Evolutionary conservation across 805 yeast genomes (phyloP).

Genomic region (Pichia ethanolica): DNA sequence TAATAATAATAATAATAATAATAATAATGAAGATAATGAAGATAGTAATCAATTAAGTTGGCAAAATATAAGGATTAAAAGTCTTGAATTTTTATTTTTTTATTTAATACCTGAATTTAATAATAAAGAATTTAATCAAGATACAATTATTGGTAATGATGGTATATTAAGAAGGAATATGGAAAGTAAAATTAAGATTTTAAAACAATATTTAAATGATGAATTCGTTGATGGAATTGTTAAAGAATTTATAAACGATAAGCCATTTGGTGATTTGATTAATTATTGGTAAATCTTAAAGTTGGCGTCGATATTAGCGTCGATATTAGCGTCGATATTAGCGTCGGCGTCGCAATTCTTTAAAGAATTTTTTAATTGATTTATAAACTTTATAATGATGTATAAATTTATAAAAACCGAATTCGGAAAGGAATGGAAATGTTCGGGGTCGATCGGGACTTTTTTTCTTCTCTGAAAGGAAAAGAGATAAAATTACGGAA

Average conservation of each 20-base stretch:
- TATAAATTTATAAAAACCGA: too few species aligned
- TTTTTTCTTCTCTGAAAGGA: too few species aligned
- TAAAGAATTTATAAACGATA: neutral
- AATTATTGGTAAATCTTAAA: neutral
- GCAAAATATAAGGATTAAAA: constrained; percentile 2
- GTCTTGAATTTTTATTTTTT: constrained; percentile 3
- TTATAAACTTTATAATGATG: too few species aligned
- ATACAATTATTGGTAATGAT: neutral
- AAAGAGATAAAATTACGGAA: too few species aligned
- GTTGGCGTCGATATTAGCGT: too few species aligned
- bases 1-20: neutral
- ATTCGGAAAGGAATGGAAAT: too few species aligned
- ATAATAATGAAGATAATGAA: neutral
- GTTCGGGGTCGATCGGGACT: too few species aligned
- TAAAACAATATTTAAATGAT: neutral
- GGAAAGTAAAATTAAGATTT: neutral
- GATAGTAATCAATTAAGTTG: neutral
- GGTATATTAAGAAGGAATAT: neutral
- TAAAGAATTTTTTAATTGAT: too few species aligned
- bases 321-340: too few species aligned
- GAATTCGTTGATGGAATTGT: constrained; percentile 4
- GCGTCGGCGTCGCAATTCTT: too few species aligned
- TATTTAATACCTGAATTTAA: neutral
- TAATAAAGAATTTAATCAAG: neutral
- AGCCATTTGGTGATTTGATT: neutral